A percentile compares a stretch with the other conserved stretches of the same genome.
These are phyloP conservation scores for Venturia oleaginea DNA, from an alignment of 2,329 filamentous ascomycete genomes.

Conservation along the genomic window DNA sequence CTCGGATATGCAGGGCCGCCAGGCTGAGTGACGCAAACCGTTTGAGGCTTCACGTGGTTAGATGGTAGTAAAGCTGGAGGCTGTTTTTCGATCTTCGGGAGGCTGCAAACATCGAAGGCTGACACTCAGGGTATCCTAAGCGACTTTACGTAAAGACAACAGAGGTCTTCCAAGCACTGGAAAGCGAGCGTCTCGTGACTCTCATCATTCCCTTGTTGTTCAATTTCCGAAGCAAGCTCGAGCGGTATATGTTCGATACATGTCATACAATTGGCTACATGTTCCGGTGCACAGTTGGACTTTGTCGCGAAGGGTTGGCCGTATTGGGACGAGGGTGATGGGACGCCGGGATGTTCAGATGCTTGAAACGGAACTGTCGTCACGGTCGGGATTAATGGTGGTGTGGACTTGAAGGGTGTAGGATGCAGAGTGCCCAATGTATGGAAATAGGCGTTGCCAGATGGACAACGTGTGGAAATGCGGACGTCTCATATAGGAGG, in stretches of 20 bases:
- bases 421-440: not conserved
- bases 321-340: not conserved
- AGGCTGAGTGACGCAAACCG: not conserved
- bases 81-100: not conserved
- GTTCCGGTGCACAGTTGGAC: not conserved
- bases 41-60: not conserved
- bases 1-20: not conserved
- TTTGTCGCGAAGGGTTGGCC: not conserved
- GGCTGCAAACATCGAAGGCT: not conserved
- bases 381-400: not conserved
- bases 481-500: not conserved
- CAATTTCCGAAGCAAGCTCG: not conserved
- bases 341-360: not conserved
- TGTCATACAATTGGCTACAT: not conserved
- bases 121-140: not conserved
- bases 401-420: not conserved
- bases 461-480: not conserved
- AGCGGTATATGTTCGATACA: not conserved
- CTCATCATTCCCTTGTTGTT: not conserved
- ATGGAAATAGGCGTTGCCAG: not conserved
- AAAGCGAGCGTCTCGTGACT: not conserved
- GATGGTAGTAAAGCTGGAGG: not conserved
- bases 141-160: not conserved
- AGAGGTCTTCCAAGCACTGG: not conserved
- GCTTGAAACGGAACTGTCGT: slow-evolving; percentile 1